Percentiles rank a stretch among this genome's conserved stretches.
Conservation (phyloP, 805 yeast genomes). For the Brettanomyces anomalus region DNA sequence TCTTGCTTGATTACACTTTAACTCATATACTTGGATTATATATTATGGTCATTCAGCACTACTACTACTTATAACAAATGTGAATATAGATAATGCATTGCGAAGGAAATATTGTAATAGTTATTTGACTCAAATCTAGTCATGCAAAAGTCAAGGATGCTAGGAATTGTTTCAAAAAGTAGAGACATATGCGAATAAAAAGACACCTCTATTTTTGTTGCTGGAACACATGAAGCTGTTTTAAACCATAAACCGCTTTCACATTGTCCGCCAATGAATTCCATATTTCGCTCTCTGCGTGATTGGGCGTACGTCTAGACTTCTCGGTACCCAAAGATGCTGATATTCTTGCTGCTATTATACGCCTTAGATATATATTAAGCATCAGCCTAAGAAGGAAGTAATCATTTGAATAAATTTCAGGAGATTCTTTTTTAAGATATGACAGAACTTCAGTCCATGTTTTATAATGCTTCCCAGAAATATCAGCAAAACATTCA, state of each 20-base stretch:
- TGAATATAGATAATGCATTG: too few relatives aligned
- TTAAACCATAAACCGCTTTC: conserved; percentile 38
- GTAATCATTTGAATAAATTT: conserved; percentile 17
- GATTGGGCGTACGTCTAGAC: conserved; percentile 10
- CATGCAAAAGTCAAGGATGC: too few relatives aligned
- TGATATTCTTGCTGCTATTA: conserved; percentile 23
- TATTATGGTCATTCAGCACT: not conserved
- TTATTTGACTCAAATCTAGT: too few relatives aligned
- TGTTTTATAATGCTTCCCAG: conserved; percentile 5
- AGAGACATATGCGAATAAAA: too few relatives aligned
- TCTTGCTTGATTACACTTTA: not conserved
- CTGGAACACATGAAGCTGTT: conserved; percentile 15
- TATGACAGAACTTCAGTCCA: conserved; percentile 12
- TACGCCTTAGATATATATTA: conserved; percentile 24
- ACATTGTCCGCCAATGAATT: conserved; percentile 44
- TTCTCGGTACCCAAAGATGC: conserved; percentile 17
- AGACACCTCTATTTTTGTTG: conserved; percentile 12
- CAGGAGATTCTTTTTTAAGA: conserved; percentile 11
- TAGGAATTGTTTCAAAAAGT: too few relatives aligned
- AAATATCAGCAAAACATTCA: conserved; percentile 11
- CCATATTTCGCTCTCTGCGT: conserved; percentile 16
- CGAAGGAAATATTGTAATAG: too few relatives aligned
- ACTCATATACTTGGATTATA: too few relatives aligned
- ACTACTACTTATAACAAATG: too few relatives aligned
- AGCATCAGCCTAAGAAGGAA: conserved; percentile 19